Percentiles rank a stretch among this genome's conserved stretches.
phyloP scores from a whole-genome alignment of 495 filamentous ascomycete genomes.

The Pseudevernia furfuracea region DNA sequence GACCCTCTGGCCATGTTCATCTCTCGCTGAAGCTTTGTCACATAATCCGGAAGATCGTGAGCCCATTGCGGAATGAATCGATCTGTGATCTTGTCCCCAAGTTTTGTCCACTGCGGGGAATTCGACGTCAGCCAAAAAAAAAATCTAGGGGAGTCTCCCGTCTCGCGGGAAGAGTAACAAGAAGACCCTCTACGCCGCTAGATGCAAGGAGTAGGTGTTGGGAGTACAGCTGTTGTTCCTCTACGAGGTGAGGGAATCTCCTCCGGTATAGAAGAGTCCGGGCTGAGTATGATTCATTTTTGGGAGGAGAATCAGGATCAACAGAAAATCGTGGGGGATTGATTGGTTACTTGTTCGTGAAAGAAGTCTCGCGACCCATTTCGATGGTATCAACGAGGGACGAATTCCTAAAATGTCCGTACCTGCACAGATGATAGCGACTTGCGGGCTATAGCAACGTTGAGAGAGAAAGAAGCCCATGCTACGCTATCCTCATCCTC shows the following conservation, averaged over 20 bases:
- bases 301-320: not conserved
- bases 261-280: not conserved
- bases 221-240: not conserved
- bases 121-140: not conserved
- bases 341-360: not conserved
- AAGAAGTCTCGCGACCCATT: not conserved
- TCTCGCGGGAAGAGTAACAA: too few relatives aligned
- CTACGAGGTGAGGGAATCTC: not conserved
- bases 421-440: conserved; percentile 44
- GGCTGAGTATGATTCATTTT: not conserved
- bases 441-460: conserved; percentile 45
- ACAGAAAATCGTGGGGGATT: not conserved
- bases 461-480: conserved; percentile 52
- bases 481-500: conserved; percentile 37
- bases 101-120: conserved; percentile 42
- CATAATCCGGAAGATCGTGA: conserved; percentile 61
- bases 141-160: not conserved
- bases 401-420: not conserved
- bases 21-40: conserved; percentile 80
- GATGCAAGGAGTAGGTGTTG: not conserved
- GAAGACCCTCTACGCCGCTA: not conserved
- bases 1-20: conserved; percentile 79
- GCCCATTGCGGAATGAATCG: conserved; percentile 77
- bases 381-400: not conserved
- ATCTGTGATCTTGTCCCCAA: conserved; percentile 60